These are phyloP conservation scores for Macrolepiota dolichaula DNA, from an alignment of 768 basidiomycete species.

Conservation along the genomic window DNA sequence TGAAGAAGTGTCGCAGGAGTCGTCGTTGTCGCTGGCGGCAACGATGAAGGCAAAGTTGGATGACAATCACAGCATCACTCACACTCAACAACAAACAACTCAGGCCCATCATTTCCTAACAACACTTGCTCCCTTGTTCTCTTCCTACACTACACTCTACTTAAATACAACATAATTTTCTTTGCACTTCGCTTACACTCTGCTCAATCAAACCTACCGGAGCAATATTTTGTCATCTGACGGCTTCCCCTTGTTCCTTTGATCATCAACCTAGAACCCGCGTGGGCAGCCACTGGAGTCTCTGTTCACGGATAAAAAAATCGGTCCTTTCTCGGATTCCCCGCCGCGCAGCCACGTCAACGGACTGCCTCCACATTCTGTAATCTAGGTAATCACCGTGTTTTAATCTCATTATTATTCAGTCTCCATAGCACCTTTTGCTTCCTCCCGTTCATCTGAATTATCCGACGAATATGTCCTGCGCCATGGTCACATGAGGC, in stretches of 20 bases:
- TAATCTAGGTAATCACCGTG: not conserved
- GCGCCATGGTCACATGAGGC: not conserved
- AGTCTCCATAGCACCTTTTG: not conserved
- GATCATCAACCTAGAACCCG: not conserved
- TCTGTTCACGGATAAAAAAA: constrained; percentile 22
- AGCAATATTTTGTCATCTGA: not conserved
- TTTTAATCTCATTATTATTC: not conserved
- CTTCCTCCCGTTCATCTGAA: not conserved
- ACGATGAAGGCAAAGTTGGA: constrained; percentile 1
- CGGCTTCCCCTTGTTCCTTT: not conserved
- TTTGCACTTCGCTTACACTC: not conserved
- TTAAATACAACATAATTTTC: not conserved
- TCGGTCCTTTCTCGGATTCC: constrained; percentile 25
- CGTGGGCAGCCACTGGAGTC: not conserved
- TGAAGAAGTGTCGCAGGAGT: constrained; percentile 26
- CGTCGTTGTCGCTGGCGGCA: constrained; percentile 19
- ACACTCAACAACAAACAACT: constrained; percentile 16
- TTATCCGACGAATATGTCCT: constrained; percentile 1
- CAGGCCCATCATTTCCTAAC: constrained; percentile 17
- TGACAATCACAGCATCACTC: constrained; percentile 8
- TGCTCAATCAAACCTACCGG: not conserved
- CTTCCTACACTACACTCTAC: not conserved
- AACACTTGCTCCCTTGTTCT: not conserved
- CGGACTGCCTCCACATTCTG: not conserved
- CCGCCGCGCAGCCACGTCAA: constrained; percentile 22